Percentiles rank a stretch among this genome's conserved stretches.
These are phyloP conservation scores for Phallus indusiatus DNA, from an alignment of 768 basidiomycete species.

Conservation along the genomic window DNA sequence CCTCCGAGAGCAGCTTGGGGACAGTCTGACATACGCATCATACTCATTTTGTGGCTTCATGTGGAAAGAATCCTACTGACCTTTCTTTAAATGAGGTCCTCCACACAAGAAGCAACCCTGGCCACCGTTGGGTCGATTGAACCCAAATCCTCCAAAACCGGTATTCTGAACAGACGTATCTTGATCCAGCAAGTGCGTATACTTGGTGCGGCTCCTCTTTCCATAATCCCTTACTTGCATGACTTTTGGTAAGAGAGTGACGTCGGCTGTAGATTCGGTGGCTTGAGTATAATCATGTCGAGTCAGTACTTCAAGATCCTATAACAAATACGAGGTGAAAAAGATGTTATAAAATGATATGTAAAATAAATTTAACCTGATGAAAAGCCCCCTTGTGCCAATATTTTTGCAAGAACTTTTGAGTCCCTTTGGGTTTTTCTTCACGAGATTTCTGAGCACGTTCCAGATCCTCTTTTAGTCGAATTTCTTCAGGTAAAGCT, in stretches of 20 bases:
- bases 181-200: constrained; percentile 92
- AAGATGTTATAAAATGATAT: not conserved
- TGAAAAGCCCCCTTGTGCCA: constrained; percentile 99
- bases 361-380: constrained; percentile 46
- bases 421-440: constrained; percentile 84
- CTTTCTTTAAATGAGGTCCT: constrained; percentile 88
- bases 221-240: constrained; percentile 98
- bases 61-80: constrained; percentile 27
- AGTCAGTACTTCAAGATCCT: constrained; percentile 84
- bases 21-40: constrained; percentile 20
- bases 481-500: constrained; percentile 87
- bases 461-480: constrained; percentile 87
- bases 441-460: constrained; percentile 72
- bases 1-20: constrained; percentile 24
- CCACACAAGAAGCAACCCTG: constrained; percentile 88
- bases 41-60: not conserved
- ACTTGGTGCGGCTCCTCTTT: constrained; percentile 87
- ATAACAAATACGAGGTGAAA: constrained; percentile 9
- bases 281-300: constrained; percentile 83
- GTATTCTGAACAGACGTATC: constrained; percentile 66
- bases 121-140: constrained; percentile 29
- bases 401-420: constrained; percentile 94
- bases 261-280: constrained; percentile 80
- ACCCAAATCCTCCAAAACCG: constrained; percentile 54
- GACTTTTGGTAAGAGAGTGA: constrained; percentile 81